Evolutionary conservation across 306 rosid genomes (phyloP).

Genomic region (Dalbergia cultrata): DNA sequence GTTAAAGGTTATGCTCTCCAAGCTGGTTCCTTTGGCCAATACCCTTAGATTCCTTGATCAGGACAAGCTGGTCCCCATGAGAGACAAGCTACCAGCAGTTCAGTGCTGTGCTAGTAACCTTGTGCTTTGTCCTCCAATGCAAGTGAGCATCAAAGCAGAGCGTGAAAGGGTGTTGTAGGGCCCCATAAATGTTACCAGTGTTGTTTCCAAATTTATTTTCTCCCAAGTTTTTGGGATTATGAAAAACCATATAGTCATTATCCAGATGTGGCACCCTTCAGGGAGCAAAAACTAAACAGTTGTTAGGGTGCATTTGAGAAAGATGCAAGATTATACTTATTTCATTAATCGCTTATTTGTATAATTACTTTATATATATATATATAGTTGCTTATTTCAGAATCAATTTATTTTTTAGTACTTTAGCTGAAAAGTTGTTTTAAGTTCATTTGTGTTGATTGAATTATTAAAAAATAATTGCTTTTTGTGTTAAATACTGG

Average conservation of each 20-base stretch:
- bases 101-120: conserved; percentile 33
- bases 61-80: conserved; percentile 47
- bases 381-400: no score
- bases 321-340: no score
- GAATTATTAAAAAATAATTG: no score
- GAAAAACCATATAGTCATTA: not conserved
- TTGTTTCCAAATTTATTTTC: not conserved
- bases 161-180: conserved; percentile 37
- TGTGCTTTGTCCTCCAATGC: conserved; percentile 41
- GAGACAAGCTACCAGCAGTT: conserved; percentile 6
- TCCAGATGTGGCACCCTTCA: not conserved
- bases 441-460: no score
- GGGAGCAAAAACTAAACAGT: no score
- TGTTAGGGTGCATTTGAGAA: no score
- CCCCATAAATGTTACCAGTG: not conserved
- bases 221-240: no score
- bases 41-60: conserved; percentile 43
- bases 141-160: conserved; percentile 38
- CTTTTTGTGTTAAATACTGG: no score
- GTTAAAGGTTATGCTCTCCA: conserved; percentile 39
- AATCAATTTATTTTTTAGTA: no score
- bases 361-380: no score
- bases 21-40: conserved; percentile 30
- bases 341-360: no score
- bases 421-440: no score